A percentile compares a stretch with the other conserved stretches of the same genome.
These are phyloP conservation scores for Zymoseptoria brevis DNA, from an alignment of 2,329 filamentous ascomycete genomes.

Conservation along the genomic window DNA sequence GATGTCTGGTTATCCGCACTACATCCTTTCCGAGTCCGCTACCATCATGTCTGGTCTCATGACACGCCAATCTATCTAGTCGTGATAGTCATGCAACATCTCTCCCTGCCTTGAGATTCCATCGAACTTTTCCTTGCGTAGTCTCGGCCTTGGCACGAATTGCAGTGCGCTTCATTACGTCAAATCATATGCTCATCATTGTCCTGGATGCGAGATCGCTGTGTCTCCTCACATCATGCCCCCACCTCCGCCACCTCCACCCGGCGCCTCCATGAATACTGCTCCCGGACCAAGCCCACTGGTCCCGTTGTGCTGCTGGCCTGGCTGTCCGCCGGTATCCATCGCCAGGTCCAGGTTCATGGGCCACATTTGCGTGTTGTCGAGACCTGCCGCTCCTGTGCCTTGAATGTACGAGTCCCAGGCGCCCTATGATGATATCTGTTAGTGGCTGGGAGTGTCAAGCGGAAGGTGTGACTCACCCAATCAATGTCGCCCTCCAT, in stretches of 20 bases:
- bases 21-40: not conserved
- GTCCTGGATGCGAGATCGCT: not conserved
- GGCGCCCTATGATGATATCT: constrained; percentile 44
- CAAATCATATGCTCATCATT: not conserved
- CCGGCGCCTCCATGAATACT: not conserved
- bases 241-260: not conserved
- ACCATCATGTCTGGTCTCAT: not conserved
- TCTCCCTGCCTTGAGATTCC: not conserved
- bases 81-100: not conserved
- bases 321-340: constrained; percentile 25
- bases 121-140: not conserved
- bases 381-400: constrained; percentile 33
- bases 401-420: constrained; percentile 64
- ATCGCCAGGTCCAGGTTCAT: constrained; percentile 31
- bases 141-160: not conserved
- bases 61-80: not conserved
- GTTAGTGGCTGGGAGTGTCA: constrained; percentile 1
- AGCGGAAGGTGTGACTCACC: constrained; percentile 38
- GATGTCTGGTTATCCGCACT: not conserved
- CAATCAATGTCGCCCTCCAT: constrained; percentile 42
- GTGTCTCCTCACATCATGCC: not conserved
- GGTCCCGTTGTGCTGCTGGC: not conserved
- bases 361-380: constrained; percentile 38
- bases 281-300: not conserved
- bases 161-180: not conserved